Evolutionary conservation across 495 filamentous ascomycete genomes (phyloP), one percentile per base, ranked within the genome.

Genomic region (Daldinia vernicosa): DNA sequence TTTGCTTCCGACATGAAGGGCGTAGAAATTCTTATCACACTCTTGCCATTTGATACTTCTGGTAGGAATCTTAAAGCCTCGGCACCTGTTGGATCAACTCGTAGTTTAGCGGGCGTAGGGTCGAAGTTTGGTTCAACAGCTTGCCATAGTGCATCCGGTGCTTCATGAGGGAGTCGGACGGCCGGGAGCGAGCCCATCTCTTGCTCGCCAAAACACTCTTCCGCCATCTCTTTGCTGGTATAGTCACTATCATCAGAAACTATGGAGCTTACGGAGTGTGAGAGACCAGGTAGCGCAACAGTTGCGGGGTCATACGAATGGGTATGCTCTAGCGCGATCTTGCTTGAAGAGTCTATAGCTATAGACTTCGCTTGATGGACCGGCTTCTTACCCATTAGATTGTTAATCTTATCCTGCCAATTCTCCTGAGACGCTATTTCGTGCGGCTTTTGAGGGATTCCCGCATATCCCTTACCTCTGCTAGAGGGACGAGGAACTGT

Each of bases 121-220:
- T 74, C 75, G 30, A 63, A 72, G 27, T 77, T 65, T 11, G 69
- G 68, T 12, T 67, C 60, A 0, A 67, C 74, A 26, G 80, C 78
- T 74, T 81, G 75, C 87, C 88, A 81, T 71, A 80, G 74, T 45
- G 78, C 76, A 17, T 86, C 82, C 7, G 90, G 89, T 27, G 87
- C 85, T 63, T 83, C 84, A 24, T 80, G 81, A 12, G 92, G 91
- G 3, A 94, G 82, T 54, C 85, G 87, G 15, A 95, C 87, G 35
- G 87, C 84, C 11, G 92, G 92, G 22, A 92, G 78, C 45, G 91
- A 93, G 4, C 91, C 92, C 76, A 90, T 91, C 77, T 93, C 92
- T 65, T 91, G 91, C 75, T 94, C 91, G 66, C 93, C 92, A 61
- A 95, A 93, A 69, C 93, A 91, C 63, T 90, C 91, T 68, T 95